Evolutionary conservation across 2,329 filamentous ascomycete genomes (phyloP), one percentile per base, ranked within the genome.

Genomic region (Tolypocladium sp.): DNA sequence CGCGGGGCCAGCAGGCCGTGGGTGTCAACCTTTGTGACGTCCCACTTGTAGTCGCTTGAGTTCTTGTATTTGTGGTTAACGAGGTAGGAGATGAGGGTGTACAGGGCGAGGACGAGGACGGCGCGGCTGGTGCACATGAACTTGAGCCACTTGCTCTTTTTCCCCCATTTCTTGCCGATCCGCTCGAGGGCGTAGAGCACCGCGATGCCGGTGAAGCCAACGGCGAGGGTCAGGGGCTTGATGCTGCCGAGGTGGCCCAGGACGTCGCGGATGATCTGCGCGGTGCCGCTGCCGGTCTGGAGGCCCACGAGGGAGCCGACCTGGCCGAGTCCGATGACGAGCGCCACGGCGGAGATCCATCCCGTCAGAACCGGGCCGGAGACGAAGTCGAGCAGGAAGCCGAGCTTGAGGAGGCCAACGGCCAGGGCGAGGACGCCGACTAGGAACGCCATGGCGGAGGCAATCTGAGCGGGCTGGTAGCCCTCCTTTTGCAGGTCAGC

Each of bases 311-410:
- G 77, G 1, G 81, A 82, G 4, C 78, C 82, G 59, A 88, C 78
- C 67, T 88, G 85, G n/a, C 83, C 84, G 56, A 87, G 79, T 27
- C 83, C 80, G 66, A 88, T 88, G 37, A 83, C 85, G 55, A 88
- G 81, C 30, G 84, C 85, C 1, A 85, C 84, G 2, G 85, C 84
- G 0, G 84, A 85, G 64, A 88, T 86, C 72, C 87, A 88, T 5
- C 85, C 85, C 8, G 77, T 83, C 0, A 88, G 76, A 1, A 88
- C 82, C 0, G 85, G 85, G 1, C 85, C 77, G 0, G 85, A 87
- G 63, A 88, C 82, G 64, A 86, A 88, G 61, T 88, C 84, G 25
- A 88, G 76, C 6, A 88, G 74, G 67, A 86, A 88, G 1, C 85
- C 85, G 6, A 88, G 79, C 57, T 84, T 85, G 27, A 87, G 74